These are phyloP conservation scores for Salix exigua DNA, from an alignment of 345 rosid species.

Conservation along the genomic window DNA sequence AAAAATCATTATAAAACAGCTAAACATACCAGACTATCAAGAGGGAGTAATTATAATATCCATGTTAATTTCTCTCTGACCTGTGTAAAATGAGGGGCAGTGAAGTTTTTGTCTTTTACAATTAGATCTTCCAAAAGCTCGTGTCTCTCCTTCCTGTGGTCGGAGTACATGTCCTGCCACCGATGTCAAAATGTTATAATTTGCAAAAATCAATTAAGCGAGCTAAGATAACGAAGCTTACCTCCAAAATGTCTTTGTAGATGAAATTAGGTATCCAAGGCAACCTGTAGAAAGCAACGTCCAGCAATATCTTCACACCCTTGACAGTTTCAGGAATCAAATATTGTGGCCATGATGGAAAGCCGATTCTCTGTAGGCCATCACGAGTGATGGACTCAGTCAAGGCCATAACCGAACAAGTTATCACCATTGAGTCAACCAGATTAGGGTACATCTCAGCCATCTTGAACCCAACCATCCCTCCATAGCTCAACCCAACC, in stretches of 20 bases:
- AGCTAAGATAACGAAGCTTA: neutral
- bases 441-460: constrained; percentile 36
- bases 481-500: constrained; percentile 46
- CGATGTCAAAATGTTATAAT: neutral
- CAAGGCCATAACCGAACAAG: constrained; percentile 25
- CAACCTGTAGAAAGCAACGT: constrained; percentile 7
- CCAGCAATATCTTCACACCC: constrained; percentile 14
- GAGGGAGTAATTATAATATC: neutral
- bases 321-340: constrained; percentile 34
- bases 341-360: constrained; percentile 24
- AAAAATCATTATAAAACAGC: no score
- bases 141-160: constrained; percentile 1
- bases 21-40: no score
- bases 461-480: constrained; percentile 44
- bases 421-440: constrained; percentile 39
- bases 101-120: neutral
- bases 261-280: constrained; percentile 25
- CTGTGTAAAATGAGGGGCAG: neutral
- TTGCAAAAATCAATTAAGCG: no score
- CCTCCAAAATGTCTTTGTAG: constrained; percentile 29
- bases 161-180: constrained; percentile 1
- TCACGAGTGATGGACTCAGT: constrained; percentile 32
- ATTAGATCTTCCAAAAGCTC: neutral
- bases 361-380: constrained; percentile 19
- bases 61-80: neutral